Conservation (phyloP, 805 yeast species). For the Saturnispora quitensis region DNA sequence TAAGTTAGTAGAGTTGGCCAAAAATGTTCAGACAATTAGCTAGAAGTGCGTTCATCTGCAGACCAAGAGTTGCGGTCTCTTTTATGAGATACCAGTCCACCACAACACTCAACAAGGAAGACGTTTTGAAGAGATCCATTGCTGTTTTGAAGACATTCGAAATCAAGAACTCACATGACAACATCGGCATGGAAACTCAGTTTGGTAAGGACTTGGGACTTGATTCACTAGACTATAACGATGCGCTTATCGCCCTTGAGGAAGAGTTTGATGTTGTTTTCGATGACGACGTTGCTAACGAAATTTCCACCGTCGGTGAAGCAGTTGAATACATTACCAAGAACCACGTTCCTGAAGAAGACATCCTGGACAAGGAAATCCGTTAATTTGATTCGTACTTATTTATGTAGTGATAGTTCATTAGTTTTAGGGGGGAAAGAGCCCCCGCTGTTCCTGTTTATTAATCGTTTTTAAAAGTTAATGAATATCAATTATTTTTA, state of each 20-base stretch:
- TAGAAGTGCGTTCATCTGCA: constrained; percentile 14
- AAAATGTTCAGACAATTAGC: constrained; percentile 18
- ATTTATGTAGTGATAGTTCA: neutral
- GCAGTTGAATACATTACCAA: constrained; percentile 44
- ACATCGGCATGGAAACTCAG: constrained; percentile 33
- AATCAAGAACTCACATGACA: constrained; percentile 20
- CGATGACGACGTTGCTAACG: constrained; percentile 41
- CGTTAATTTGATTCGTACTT: constrained; percentile 20
- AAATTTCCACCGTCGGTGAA: constrained; percentile 52
- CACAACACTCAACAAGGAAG: constrained; percentile 49
- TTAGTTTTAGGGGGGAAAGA: neutral
- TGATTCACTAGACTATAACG: constrained; percentile 92
- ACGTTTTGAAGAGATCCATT: constrained; percentile 72
- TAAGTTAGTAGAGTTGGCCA: neutral
- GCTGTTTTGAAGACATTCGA: constrained; percentile 61
- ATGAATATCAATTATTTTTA: neutral
- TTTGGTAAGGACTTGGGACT: constrained; percentile 69
- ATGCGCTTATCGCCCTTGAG: constrained; percentile 92
- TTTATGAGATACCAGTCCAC: constrained; percentile 19
- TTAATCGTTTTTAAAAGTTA: neutral
- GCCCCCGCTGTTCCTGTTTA: neutral
- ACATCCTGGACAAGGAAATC: constrained; percentile 28
- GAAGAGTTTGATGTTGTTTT: constrained; percentile 58
- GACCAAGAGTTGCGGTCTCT: neutral
- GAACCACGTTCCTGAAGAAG: constrained; percentile 28